Percentiles rank a stretch among this genome's conserved stretches.
phyloP scores from a whole-genome alignment of 2,329 filamentous ascomycete genomes.

The Epichloe sp. region DNA sequence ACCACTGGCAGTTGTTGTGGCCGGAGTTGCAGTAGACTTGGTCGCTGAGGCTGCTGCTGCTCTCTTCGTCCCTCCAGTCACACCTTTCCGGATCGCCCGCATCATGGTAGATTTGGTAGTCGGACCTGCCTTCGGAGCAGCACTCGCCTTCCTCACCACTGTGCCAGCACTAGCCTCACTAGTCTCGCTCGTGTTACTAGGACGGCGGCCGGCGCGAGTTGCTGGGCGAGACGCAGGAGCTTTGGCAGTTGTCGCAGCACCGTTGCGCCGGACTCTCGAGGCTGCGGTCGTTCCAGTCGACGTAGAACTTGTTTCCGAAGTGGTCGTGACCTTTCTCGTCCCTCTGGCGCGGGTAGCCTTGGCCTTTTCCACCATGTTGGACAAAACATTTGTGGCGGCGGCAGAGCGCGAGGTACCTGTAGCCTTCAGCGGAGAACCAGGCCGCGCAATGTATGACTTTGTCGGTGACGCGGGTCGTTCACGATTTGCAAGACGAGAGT shows the following conservation, averaged over 20 bases:
- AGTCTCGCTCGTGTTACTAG: conserved; percentile 47
- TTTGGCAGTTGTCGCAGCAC: conserved; percentile 20
- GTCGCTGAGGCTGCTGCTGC: conserved; percentile 16
- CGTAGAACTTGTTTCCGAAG: conserved; percentile 30
- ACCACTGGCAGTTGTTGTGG: conserved; percentile 31
- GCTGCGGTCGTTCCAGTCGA: conserved; percentile 23
- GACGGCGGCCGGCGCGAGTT: conserved; percentile 37
- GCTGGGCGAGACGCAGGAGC: conserved; percentile 23
- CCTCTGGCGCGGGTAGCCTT: conserved; percentile 39
- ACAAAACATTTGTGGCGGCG: conserved; percentile 32
- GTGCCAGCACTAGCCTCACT: conserved; percentile 53
- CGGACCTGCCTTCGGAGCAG: conserved; percentile 18
- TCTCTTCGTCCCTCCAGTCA: conserved; percentile 37
- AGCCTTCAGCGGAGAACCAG: conserved; percentile 49
- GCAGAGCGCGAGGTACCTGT: conserved; percentile 25
- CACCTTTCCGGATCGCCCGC: conserved; percentile 39
- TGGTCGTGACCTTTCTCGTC: conserved; percentile 31
- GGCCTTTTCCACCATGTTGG: conserved; percentile 47
- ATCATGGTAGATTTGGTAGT: conserved; percentile 38
- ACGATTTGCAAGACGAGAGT: conserved; percentile 50
- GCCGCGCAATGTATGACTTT: conserved; percentile 44
- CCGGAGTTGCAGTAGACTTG: conserved; percentile 25
- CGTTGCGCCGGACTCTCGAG: conserved; percentile 20
- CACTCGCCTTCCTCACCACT: conserved; percentile 42
- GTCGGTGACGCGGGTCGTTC: conserved; percentile 35